phyloP scores from a whole-genome alignment of 352 stramenopile species.

The Globisporangium emineosum region DNA sequence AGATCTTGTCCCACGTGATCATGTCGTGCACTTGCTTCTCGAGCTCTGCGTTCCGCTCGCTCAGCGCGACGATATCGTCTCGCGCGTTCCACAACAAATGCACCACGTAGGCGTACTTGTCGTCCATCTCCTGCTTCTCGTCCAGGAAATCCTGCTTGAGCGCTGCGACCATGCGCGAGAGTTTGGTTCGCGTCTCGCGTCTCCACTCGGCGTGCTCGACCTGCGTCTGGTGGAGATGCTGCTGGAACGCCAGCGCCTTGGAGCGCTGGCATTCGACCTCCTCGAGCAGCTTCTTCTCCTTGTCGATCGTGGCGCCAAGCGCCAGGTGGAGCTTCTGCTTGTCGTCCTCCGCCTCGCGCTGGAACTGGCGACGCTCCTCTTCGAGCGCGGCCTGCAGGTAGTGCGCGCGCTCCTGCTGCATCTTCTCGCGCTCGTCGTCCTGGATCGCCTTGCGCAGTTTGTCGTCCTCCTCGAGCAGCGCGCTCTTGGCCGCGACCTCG shows the following conservation, averaged over 20 bases:
- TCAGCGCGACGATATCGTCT: conserved; percentile 62
- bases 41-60: conserved; percentile 50
- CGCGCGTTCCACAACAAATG: conserved; percentile 51
- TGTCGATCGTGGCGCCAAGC: conserved; percentile 54
- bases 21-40: conserved; percentile 41
- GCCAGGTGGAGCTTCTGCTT: conserved; percentile 47
- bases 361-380: conserved; percentile 55
- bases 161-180: conserved; percentile 45
- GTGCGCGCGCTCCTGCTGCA: conserved; percentile 61
- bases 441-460: conserved; percentile 74
- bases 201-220: conserved; percentile 60
- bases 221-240: conserved; percentile 56
- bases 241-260: conserved; percentile 44
- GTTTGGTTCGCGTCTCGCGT: conserved; percentile 34
- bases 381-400: conserved; percentile 65
- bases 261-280: conserved; percentile 65
- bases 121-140: conserved; percentile 47
- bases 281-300: conserved; percentile 75
- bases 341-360: conserved; percentile 55
- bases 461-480: conserved; percentile 75
- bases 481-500: conserved; percentile 65
- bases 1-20: conserved; percentile 36
- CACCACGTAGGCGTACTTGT: conserved; percentile 47
- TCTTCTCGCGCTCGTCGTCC: conserved; percentile 80
- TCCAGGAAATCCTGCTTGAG: conserved; percentile 50